Base-by-base conservation (phyloP, 495 filamentous ascomycete species). In the Penicillium turbatum region DNA sequence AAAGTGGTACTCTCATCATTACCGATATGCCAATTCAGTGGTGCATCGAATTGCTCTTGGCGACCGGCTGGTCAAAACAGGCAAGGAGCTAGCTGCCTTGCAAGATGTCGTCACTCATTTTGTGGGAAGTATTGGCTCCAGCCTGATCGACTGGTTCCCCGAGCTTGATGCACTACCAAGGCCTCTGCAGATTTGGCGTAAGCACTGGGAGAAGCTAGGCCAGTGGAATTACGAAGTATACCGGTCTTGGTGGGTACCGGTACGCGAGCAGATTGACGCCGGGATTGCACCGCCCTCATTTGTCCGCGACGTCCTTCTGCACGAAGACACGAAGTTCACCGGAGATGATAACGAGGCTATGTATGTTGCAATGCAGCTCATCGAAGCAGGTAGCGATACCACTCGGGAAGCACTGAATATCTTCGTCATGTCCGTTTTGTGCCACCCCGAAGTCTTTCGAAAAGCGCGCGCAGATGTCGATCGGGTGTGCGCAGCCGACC, bases 381-480 rank as follows among this genome's bases (percentile, higher is more conserved):
- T 79, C 10, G 70, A 64, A 50, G 77, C 77, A 3, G 77, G 78
- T 0, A 66, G 62, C 32, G 78, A 79, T 51, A 79, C 66, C 13
- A 72, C 73, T 3, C 63, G 72, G 7, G 64, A 66, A 56, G 57
- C 63, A 4, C 48, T 79, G 35, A 75, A 74, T 48, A 61, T 64
- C 3, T 68, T 74, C 7, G 54, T 68, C 19, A 72, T 74, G 65
- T 68, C 71, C 0, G 58, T 56, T 11, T 31, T 74, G 1, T 57
- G 56, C 11, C 55, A 68, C 36, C 71, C 72, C 2, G 63, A 66
- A 0, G 60, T 49, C 5, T 59, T 71, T 11, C 38, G 48, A 4
- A 61, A 49, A 12, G 68, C 67, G 0, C 63, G 71, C 4, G 64
- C 61, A 5, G 67, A 75, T 16, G 48, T 78, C 6, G 75, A 80